Conservation (phyloP, 2,329 filamentous ascomycete species). For the Aspergillus uvarum region DNA sequence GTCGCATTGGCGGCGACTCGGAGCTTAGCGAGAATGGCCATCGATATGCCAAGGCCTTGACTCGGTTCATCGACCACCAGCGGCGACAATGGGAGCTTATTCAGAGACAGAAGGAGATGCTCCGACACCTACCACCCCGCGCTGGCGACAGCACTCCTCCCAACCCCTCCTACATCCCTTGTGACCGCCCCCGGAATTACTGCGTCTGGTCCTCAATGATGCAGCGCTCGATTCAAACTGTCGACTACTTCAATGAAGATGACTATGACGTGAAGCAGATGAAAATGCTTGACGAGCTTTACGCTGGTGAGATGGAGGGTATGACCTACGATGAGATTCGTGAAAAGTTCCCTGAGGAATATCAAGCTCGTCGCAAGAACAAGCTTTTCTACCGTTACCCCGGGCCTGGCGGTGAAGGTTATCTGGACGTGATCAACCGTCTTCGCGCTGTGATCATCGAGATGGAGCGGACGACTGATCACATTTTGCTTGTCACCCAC, state of each 20-base stretch:
- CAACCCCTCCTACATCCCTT: slow-evolving; percentile 71
- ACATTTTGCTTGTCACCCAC: slow-evolving; percentile 88
- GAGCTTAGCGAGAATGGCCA: slow-evolving; percentile 77
- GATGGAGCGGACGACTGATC: slow-evolving; percentile 94
- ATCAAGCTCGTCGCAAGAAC: slow-evolving; percentile 72
- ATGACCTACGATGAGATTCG: slow-evolving; percentile 92
- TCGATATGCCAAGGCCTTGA: slow-evolving; percentile 74
- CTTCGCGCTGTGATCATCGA: slow-evolving; percentile 94
- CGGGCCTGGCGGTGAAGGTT: slow-evolving; percentile 91
- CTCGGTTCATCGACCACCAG: slow-evolving; percentile 80
- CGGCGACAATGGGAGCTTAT: slow-evolving; percentile 78
- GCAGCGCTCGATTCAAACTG: slow-evolving; percentile 82
- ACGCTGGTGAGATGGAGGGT: slow-evolving; percentile 88
- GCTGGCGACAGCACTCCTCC: slow-evolving; percentile 92
- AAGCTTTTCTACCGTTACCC: slow-evolving; percentile 97
- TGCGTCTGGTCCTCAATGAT: slow-evolving; percentile 99
- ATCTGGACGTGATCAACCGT: slow-evolving; percentile 94
- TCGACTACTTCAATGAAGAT: slow-evolving; percentile 88
- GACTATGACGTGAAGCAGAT: slow-evolving; percentile 96
- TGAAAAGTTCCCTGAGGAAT: slow-evolving; percentile 76
- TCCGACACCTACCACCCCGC: slow-evolving; percentile 81
- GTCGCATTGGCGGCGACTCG: slow-evolving; percentile 89
- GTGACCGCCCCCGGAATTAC: slow-evolving; percentile 74
- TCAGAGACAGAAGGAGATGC: slow-evolving; percentile 73
- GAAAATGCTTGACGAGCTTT: slow-evolving; percentile 96